phyloP scores from a whole-genome alignment of 225 moss, liverwort and hornwort genomes.

The Polytrichum formosum region DNA sequence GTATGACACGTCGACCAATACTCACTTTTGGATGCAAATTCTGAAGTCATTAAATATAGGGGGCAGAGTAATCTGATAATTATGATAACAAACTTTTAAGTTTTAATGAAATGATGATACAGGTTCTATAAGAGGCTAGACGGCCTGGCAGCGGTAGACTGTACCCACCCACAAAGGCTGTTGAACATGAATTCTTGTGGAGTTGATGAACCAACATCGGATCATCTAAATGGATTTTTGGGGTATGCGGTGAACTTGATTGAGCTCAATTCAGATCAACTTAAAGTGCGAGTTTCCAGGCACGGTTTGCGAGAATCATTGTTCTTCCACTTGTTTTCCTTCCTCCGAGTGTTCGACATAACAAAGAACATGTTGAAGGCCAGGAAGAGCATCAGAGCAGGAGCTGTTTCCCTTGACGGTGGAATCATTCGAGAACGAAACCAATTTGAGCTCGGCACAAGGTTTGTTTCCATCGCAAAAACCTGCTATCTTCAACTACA shows the following conservation, averaged over 20 bases:
- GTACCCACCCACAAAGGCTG: constrained; percentile 28
- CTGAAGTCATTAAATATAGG: too few relatives aligned
- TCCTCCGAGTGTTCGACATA: constrained; percentile 41
- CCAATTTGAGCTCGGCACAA: constrained; percentile 25
- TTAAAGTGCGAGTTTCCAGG: constrained; percentile 16
- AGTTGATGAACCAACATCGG: not conserved
- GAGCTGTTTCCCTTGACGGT: constrained; percentile 52
- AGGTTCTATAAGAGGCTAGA: constrained; percentile 28
- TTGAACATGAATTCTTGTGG: constrained; percentile 22
- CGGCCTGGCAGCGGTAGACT: constrained; percentile 14
- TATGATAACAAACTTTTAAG: too few relatives aligned
- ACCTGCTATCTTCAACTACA: not conserved
- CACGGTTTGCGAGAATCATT: constrained; percentile 37
- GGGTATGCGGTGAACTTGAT: constrained; percentile 49
- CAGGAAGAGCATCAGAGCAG: constrained; percentile 1
- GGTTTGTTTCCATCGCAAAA: constrained; percentile 5
- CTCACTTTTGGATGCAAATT: too few relatives aligned
- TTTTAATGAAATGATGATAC: constrained; percentile 5
- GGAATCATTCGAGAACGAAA: constrained; percentile 25
- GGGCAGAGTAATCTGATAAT: too few relatives aligned
- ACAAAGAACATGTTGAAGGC: constrained; percentile 26
- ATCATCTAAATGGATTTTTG: constrained; percentile 2
- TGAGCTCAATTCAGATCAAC: constrained; percentile 21
- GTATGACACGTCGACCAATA: constrained; percentile 1
- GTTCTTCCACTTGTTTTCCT: constrained; percentile 34